Percentiles rank a stretch among this genome's conserved stretches.
Evolutionary conservation across 768 basidiomycete genomes (phyloP).

Genomic region (Boletus bicolor): DNA sequence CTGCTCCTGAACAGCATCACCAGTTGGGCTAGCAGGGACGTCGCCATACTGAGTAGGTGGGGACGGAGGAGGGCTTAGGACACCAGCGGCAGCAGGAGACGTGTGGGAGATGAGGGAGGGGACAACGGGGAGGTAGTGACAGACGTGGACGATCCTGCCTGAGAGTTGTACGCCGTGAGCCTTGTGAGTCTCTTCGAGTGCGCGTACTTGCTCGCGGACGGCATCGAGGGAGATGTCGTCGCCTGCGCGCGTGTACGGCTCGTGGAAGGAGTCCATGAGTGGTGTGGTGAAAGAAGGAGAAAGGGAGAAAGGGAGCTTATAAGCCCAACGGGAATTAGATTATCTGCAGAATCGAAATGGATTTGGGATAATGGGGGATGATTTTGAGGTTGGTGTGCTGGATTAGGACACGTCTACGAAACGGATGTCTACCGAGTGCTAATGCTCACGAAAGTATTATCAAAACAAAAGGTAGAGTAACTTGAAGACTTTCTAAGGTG

Average conservation of each 20-base stretch:
- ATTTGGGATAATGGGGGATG: conserved; percentile 19
- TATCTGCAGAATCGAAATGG: conserved; percentile 26
- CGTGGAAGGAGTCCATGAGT: conserved; percentile 68
- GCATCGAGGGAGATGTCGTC: conserved; percentile 68
- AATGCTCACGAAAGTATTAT: background rate
- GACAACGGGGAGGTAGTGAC: conserved; percentile 82
- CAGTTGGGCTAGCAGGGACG: conserved; percentile 37
- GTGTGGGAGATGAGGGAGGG: conserved; percentile 52
- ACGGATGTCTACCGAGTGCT: background rate
- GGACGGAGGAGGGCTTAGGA: conserved; percentile 74
- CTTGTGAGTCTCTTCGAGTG: conserved; percentile 70
- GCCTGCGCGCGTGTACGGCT: conserved; percentile 62
- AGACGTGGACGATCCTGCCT: conserved; percentile 89
- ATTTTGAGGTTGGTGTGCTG: conserved; percentile 25
- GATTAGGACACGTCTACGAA: conserved; percentile 20
- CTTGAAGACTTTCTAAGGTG: background rate
- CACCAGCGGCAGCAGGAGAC: conserved; percentile 38
- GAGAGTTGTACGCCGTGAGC: conserved; percentile 71
- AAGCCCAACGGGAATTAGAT: conserved; percentile 22
- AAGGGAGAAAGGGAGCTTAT: conserved; percentile 13
- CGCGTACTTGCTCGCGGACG: conserved; percentile 67
- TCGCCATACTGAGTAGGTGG: conserved; percentile 60
- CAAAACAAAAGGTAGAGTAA: background rate
- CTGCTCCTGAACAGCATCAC: conserved; percentile 6
- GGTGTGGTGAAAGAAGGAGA: background rate